phyloP scores from a whole-genome alignment of 768 basidiomycete species.

The Calvatia gigantea region DNA sequence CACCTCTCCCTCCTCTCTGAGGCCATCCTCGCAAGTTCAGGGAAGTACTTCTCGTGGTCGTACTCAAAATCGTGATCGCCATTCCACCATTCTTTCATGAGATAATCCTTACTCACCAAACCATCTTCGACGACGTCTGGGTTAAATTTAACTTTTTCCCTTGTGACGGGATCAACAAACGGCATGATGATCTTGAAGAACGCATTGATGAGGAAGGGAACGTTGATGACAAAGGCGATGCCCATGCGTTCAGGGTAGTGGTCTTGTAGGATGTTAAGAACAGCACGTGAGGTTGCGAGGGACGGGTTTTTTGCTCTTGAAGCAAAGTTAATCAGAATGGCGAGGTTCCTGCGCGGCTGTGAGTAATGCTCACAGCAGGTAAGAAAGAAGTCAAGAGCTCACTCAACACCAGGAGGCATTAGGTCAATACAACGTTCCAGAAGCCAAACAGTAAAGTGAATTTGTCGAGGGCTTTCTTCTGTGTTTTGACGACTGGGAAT shows the following conservation, averaged over 20 bases:
- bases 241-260: slow-evolving; percentile 90
- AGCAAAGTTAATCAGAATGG: slow-evolving; percentile 74
- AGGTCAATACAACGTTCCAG: slow-evolving; percentile 75
- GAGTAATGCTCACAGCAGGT: not conserved
- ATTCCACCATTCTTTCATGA: slow-evolving; percentile 69
- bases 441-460: slow-evolving; percentile 73
- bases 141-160: slow-evolving; percentile 73
- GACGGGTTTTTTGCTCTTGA: slow-evolving; percentile 62
- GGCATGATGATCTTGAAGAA: slow-evolving; percentile 80
- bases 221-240: slow-evolving; percentile 65
- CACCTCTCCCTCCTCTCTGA: slow-evolving; percentile 45
- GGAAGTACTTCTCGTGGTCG: slow-evolving; percentile 75
- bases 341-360: slow-evolving; percentile 46
- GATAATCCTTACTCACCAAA: slow-evolving; percentile 64
- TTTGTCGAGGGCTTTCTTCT: slow-evolving; percentile 59
- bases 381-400: slow-evolving; percentile 20
- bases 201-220: slow-evolving; percentile 73
- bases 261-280: slow-evolving; percentile 67
- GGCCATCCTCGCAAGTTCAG: slow-evolving; percentile 52
- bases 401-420: slow-evolving; percentile 84
- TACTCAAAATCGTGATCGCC: slow-evolving; percentile 69
- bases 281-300: slow-evolving; percentile 37
- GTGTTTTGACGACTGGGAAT: slow-evolving; percentile 75
- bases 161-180: slow-evolving; percentile 81
- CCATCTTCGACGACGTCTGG: slow-evolving; percentile 61